phyloP scores from a whole-genome alignment of 176 grass and related monocot genomes.

The Aegilops umbellulata region DNA sequence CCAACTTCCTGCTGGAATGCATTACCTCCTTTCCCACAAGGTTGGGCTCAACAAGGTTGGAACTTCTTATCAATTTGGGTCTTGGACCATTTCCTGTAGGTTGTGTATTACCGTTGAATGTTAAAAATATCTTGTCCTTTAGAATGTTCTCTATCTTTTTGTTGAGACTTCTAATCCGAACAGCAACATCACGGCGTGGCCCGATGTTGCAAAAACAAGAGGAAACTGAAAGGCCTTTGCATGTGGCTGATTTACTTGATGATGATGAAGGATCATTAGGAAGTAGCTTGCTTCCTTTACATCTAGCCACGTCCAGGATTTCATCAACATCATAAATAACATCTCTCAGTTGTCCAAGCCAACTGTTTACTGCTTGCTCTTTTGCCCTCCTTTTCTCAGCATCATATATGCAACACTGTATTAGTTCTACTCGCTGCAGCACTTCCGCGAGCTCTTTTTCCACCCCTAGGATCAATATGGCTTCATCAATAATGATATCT shows the following conservation, averaged over 20 bases:
- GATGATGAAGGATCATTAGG: neutral
- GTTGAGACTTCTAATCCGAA: neutral
- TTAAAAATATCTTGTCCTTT: neutral
- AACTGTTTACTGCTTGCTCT: neutral
- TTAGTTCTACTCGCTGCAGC: neutral
- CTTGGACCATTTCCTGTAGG: neutral
- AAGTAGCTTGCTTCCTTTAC: neutral
- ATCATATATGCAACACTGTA: slow-evolving; percentile 8
- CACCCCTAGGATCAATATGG: slow-evolving; percentile 1
- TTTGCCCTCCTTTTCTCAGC: slow-evolving; percentile 16
- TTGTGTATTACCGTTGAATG: neutral
- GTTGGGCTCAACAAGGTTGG: neutral
- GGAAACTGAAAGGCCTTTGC: neutral
- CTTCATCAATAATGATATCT: slow-evolving; percentile 4
- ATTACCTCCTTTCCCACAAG: slow-evolving; percentile 22
- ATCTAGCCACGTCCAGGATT: slow-evolving; percentile 30
- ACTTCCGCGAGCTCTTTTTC: slow-evolving; percentile 5
- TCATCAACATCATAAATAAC: slow-evolving; percentile 47
- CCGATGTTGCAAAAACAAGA: neutral
- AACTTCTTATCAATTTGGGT: neutral
- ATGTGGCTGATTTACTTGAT: neutral
- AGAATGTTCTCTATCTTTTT: neutral
- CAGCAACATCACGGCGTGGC: neutral
- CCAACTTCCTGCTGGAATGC: neutral
- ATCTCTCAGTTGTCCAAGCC: slow-evolving; percentile 37